These are phyloP conservation scores for Simmondsia chinensis DNA, from an alignment of 148 eudicot genomes.

Conservation along the genomic window DNA sequence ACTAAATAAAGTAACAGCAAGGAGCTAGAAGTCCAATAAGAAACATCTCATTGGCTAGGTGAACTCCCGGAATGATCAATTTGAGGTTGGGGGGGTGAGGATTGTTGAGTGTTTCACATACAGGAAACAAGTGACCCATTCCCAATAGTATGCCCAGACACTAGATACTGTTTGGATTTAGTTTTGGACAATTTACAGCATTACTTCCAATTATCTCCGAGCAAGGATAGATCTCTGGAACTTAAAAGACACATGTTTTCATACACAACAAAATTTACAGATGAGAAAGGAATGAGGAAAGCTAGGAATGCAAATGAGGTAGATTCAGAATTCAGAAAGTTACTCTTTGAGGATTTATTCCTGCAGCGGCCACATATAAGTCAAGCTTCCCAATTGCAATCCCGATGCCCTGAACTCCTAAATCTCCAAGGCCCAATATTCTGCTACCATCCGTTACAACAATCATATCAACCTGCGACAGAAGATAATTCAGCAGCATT, in stretches of 20 bases:
- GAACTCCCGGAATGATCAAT: too few relatives aligned
- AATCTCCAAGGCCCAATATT: conserved; percentile 96
- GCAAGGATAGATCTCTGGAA: too few relatives aligned
- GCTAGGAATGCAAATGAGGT: background rate
- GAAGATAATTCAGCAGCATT: conserved; percentile 4
- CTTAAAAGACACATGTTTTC: too few relatives aligned
- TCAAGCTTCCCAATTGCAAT: conserved; percentile 89
- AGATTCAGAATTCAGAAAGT: conserved; percentile 7
- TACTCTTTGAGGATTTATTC: conserved; percentile 98
- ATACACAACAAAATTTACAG: too few relatives aligned
- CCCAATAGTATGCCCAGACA: too few relatives aligned
- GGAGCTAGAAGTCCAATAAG: too few relatives aligned
- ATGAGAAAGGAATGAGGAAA: background rate
- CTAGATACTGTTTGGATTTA: too few relatives aligned
- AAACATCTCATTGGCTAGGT: too few relatives aligned
- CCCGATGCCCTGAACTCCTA: conserved; percentile 93
- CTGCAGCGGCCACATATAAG: conserved; percentile 98
- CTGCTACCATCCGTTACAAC: conserved; percentile 99
- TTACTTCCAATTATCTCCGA: too few relatives aligned
- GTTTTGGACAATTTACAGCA: too few relatives aligned
- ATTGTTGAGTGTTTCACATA: background rate
- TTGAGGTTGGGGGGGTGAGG: too few relatives aligned
- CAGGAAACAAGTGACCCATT: background rate
- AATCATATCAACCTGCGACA: conserved; percentile 92
- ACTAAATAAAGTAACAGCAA: too few relatives aligned